Evolutionary conservation across 2,329 filamentous ascomycete species (phyloP).

Genomic region (Stagonosporopsis vannaccii): DNA sequence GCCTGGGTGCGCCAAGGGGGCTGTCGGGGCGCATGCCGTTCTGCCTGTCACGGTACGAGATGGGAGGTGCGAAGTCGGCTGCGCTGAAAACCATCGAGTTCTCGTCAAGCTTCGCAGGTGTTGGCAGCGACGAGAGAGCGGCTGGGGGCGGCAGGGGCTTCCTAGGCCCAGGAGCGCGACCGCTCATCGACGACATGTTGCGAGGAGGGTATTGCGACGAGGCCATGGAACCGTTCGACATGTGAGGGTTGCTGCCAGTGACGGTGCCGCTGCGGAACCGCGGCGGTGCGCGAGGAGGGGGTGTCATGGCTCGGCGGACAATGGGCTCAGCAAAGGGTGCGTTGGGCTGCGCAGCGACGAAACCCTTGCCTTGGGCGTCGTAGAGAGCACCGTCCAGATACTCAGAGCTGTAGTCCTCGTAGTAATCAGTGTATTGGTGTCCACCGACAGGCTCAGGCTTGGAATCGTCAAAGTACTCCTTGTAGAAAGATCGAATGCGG

Average conservation of each 20-base stretch:
- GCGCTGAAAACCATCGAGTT: slow-evolving; percentile 74
- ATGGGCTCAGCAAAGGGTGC: slow-evolving; percentile 82
- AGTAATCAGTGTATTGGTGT: slow-evolving; percentile 62
- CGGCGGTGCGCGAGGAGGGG: slow-evolving; percentile 75
- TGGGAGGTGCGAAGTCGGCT: slow-evolving; percentile 86
- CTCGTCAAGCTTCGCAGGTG: slow-evolving; percentile 83
- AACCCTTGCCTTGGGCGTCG: slow-evolving; percentile 67
- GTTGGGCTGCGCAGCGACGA: slow-evolving; percentile 60
- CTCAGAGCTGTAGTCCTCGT: slow-evolving; percentile 77
- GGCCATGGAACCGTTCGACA: slow-evolving; percentile 60
- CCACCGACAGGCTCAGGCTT: slow-evolving; percentile 56
- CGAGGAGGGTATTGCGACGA: slow-evolving; percentile 49
- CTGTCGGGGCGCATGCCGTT: slow-evolving; percentile 70
- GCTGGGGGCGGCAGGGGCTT: slow-evolving; percentile 74
- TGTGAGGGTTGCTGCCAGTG: slow-evolving; percentile 49
- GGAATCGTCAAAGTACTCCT: slow-evolving; percentile 96
- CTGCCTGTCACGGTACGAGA: slow-evolving; percentile 66
- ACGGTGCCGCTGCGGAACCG: slow-evolving; percentile 54
- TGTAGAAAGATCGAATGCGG: slow-evolving; percentile 97
- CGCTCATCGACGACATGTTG: slow-evolving; percentile 53
- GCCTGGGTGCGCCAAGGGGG: slow-evolving; percentile 63
- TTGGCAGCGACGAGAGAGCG: slow-evolving; percentile 78
- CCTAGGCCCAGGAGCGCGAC: slow-evolving; percentile 52
- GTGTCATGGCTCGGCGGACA: slow-evolving; percentile 92
- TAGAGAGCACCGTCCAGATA: slow-evolving; percentile 68